phyloP scores from a whole-genome alignment of 2,329 filamentous ascomycete genomes.

The Fonsecaea pedrosoi region DNA sequence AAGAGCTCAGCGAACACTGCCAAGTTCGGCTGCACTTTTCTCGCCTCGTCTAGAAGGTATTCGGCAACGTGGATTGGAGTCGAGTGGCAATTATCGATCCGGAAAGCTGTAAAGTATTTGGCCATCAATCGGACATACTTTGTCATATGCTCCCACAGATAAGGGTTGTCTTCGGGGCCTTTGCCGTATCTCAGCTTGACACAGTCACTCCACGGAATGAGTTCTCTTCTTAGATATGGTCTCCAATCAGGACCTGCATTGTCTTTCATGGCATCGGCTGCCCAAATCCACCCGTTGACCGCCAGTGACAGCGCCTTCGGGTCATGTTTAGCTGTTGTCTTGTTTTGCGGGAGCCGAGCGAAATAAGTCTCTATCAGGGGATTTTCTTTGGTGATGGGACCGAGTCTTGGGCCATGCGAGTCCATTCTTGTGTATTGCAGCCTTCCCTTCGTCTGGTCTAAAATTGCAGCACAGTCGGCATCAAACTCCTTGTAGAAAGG shows the following conservation, averaged over 20 bases:
- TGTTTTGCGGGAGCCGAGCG: constrained; percentile 81
- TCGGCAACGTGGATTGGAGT: constrained; percentile 94
- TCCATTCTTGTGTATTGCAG: constrained; percentile 96
- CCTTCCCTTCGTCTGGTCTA: constrained; percentile 91
- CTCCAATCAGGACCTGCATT: constrained; percentile 88
- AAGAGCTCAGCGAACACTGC: constrained; percentile 96
- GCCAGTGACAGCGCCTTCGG: constrained; percentile 79
- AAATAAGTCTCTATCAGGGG: constrained; percentile 95
- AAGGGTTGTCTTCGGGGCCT: constrained; percentile 83
- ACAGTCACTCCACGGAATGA: constrained; percentile 98
- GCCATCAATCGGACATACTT: constrained; percentile 90
- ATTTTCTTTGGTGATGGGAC: constrained; percentile 75
- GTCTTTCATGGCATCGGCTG: constrained; percentile 89
- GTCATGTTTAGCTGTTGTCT: constrained; percentile 76
- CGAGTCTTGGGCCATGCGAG: constrained; percentile 84
- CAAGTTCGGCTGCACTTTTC: constrained; percentile 81
- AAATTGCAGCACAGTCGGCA: constrained; percentile 76
- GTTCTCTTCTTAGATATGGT: constrained; percentile 93
- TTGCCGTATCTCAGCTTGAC: constrained; percentile 93
- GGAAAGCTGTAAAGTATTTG: constrained; percentile 92
- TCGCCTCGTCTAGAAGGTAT: constrained; percentile 92
- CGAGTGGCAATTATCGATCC: constrained; percentile 97
- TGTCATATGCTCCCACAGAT: constrained; percentile 94
- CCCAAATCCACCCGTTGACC: constrained; percentile 99
- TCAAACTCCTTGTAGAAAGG: constrained; percentile 94